These are phyloP conservation scores for Magnaporthiopsis rhizophila DNA, from an alignment of 2,329 filamentous ascomycete species.

Conservation along the genomic window DNA sequence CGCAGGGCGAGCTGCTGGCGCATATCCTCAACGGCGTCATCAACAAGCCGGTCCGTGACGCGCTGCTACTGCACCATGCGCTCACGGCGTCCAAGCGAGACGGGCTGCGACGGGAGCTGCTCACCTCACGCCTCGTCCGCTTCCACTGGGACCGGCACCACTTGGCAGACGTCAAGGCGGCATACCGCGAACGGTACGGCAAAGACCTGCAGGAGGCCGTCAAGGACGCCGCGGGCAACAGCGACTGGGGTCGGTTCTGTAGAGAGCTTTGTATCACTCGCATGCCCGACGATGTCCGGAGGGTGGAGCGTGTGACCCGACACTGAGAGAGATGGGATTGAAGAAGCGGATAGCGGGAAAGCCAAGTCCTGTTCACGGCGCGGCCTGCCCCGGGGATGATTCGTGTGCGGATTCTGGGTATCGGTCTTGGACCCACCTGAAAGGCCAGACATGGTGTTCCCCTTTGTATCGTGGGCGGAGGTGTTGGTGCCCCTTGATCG, in stretches of 20 bases:
- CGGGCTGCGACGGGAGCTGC: slow-evolving; percentile 68
- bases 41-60: slow-evolving; percentile 89
- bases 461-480: too few species aligned
- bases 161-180: slow-evolving; percentile 68
- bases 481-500: neutral
- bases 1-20: slow-evolving; percentile 85
- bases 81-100: slow-evolving; percentile 67
- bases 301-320: slow-evolving; percentile 30
- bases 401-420: neutral
- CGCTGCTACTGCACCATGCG: slow-evolving; percentile 83
- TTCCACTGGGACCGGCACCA: slow-evolving; percentile 89
- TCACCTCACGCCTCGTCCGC: slow-evolving; percentile 80
- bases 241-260: slow-evolving; percentile 70
- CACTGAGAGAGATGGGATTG: neutral
- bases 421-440: neutral
- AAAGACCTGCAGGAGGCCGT: slow-evolving; percentile 70
- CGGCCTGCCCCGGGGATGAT: too few species aligned
- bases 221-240: slow-evolving; percentile 61
- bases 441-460: too few species aligned
- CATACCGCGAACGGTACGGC: slow-evolving; percentile 72
- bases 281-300: slow-evolving; percentile 51
- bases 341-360: neutral
- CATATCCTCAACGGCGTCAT: slow-evolving; percentile 96
- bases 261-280: slow-evolving; percentile 57
- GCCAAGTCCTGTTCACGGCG: neutral